phyloP scores from a whole-genome alignment of 1,139 yeast species.

The Diutina sp. region DNA sequence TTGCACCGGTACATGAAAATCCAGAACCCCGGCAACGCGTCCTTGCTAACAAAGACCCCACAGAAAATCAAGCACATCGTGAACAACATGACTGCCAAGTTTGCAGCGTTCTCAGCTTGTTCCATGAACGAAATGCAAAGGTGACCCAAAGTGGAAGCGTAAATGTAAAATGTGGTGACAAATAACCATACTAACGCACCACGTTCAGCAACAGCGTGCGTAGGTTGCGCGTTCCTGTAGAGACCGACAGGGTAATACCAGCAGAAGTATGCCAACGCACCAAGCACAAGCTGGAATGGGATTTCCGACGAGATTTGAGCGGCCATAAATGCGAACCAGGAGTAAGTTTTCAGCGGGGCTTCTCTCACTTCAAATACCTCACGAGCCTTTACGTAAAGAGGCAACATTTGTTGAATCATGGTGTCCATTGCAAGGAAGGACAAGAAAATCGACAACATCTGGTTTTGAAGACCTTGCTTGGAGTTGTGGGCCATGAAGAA shows the following conservation, averaged over 20 bases:
- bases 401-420: slow-evolving; percentile 12
- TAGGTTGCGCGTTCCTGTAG: slow-evolving; percentile 36
- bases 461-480: slow-evolving; percentile 47
- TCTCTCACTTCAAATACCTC: slow-evolving; percentile 5
- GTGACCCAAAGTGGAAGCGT: slow-evolving; percentile 53
- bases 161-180: slow-evolving; percentile 42
- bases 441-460: slow-evolving; percentile 48
- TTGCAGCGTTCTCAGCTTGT: slow-evolving; percentile 65
- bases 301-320: slow-evolving; percentile 63
- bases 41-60: slow-evolving; percentile 64
- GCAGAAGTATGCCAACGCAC: slow-evolving; percentile 54
- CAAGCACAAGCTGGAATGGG: slow-evolving; percentile 60
- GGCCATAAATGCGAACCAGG: slow-evolving; percentile 14
- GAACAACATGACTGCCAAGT: slow-evolving; percentile 48
- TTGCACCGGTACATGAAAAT: slow-evolving; percentile 51
- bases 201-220: slow-evolving; percentile 16
- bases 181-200: slow-evolving; percentile 62
- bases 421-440: slow-evolving; percentile 21
- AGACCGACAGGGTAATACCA: slow-evolving; percentile 80
- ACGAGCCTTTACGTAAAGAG: slow-evolving; percentile 3
- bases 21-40: slow-evolving; percentile 35
- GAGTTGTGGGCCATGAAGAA: slow-evolving; percentile 57
- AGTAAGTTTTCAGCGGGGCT: slow-evolving; percentile 4
- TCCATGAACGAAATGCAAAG: slow-evolving; percentile 50
- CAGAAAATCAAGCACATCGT: slow-evolving; percentile 65